phyloP scores from a whole-genome alignment of 768 basidiomycete genomes.

The Thelephora aurantiotincta region DNA sequence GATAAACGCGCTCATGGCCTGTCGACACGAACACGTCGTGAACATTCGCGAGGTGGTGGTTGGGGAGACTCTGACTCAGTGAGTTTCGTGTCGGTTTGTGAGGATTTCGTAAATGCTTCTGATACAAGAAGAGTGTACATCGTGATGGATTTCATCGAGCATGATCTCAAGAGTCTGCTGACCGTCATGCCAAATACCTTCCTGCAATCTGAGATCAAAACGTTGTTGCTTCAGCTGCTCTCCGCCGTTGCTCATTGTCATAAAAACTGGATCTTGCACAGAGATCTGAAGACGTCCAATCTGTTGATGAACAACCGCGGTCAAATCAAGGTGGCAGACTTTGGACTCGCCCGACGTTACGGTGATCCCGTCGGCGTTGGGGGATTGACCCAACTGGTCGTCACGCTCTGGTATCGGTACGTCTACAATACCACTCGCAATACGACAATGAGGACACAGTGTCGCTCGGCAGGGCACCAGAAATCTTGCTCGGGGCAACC shows the following conservation, averaged over 20 bases:
- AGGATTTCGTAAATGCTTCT: background rate
- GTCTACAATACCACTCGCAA: slow-evolving; percentile 12
- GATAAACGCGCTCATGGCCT: slow-evolving; percentile 91
- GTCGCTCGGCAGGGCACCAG: slow-evolving; percentile 57
- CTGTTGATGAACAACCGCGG: slow-evolving; percentile 98
- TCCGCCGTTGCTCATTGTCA: slow-evolving; percentile 93
- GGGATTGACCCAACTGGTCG: slow-evolving; percentile 96
- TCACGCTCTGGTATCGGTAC: slow-evolving; percentile 97
- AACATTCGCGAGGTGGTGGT: slow-evolving; percentile 96
- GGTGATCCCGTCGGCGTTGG: slow-evolving; percentile 93
- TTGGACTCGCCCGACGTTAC: slow-evolving; percentile 89
- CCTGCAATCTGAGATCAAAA: slow-evolving; percentile 96
- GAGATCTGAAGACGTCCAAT: slow-evolving; percentile 96
- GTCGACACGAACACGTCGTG: slow-evolving; percentile 92
- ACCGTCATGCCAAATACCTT: slow-evolving; percentile 94
- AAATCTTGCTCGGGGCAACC: slow-evolving; percentile 85
- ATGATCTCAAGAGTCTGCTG: slow-evolving; percentile 93
- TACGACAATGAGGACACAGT: slow-evolving; percentile 6
- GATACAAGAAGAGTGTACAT: slow-evolving; percentile 81
- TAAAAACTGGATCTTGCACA: slow-evolving; percentile 93
- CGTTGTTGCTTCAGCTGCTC: slow-evolving; percentile 82
- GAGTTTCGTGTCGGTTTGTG: slow-evolving; percentile 27
- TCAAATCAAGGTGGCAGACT: slow-evolving; percentile 97
- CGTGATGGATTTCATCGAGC: slow-evolving; percentile 99
- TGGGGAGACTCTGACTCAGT: slow-evolving; percentile 98